Base-by-base conservation (phyloP, 208 protist species). In the Leishmania aethiopica region DNA sequence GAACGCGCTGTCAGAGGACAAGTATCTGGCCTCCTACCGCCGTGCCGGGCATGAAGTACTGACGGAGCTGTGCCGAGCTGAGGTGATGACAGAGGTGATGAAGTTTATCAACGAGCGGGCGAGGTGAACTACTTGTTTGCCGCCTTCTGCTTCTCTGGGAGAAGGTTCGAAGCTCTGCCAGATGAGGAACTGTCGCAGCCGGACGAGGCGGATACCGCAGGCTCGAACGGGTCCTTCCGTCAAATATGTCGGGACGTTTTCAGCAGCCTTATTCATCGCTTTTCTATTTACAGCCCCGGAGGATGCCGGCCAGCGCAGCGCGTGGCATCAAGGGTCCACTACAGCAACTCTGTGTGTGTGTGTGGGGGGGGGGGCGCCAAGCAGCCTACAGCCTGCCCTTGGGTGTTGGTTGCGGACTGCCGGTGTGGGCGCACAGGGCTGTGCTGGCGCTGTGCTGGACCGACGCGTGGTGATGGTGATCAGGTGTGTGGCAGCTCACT, bases 31-130 rank as follows among this genome's bases (percentile, higher is more conserved):
- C 47, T 81, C 81, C 51, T 96, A 94, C 86, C 77, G 74, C 10
- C 76, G 81, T 28, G 80, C 88, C 3, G 70, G 59, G 32, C 93
- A 96, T 66, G 93, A 96, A 78, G 89, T 96, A 53, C 78, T 96
- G 35, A 94, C 89, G 25, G 91, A 96, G 83, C 69, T 92, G 40
- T 85, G 82, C 76, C 82, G 90, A 42, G 57, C 81, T 37, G 69
- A 91, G 32, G 93, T 96, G 22, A 47, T 95, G 75, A 57, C 80
- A 15, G 93, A 93, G 7, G 80, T 96, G n/a, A 67, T 90, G 66
- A 71, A 83, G 1, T 96, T 95, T 85, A 79, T 91, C n/a, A 78
- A 80, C 35, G 66, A 84, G 73, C 84, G 83, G 60, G 72, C 62
- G 51, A 45, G 3, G 32, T 76, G 72, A 76, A 25, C 15, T n/a